A percentile compares a stretch with the other conserved stretches of the same genome.
These are phyloP conservation scores for Colletotrichum sp. DNA, from an alignment of 2,329 filamentous ascomycete genomes.

Conservation along the genomic window DNA sequence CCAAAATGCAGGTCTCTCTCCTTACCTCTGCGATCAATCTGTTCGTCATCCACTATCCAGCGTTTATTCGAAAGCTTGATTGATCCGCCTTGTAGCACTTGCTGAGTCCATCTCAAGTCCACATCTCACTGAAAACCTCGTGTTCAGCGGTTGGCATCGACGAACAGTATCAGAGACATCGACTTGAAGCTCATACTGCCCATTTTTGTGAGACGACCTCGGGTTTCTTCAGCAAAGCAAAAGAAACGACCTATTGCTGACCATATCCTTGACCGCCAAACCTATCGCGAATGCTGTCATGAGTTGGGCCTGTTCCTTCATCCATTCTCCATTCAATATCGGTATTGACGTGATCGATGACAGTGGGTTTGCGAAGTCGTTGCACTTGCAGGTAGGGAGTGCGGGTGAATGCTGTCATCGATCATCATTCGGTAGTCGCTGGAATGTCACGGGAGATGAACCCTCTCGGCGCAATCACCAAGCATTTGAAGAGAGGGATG, in stretches of 20 bases:
- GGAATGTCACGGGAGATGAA: neutral
- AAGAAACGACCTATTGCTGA: rapidly evolving
- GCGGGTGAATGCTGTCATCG: neutral
- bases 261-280: neutral
- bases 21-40: too few species aligned
- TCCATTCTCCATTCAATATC: neutral
- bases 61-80: neutral
- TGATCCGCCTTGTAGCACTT: neutral
- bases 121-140: neutral
- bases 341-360: neutral
- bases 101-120: neutral
- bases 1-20: too few species aligned
- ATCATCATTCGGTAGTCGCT: neutral
- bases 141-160: neutral
- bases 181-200: neutral
- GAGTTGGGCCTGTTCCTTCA: neutral
- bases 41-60: too few species aligned
- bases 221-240: neutral
- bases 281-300: neutral
- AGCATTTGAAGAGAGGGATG: neutral
- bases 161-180: neutral
- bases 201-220: neutral
- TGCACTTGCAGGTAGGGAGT: rapidly evolving
- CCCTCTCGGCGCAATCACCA: neutral
- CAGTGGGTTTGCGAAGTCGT: neutral